A percentile compares a stretch with the other conserved stretches of the same genome.
These are phyloP conservation scores for Diaporthe nobilis DNA, from an alignment of 2,329 filamentous ascomycete genomes.

Conservation along the genomic window DNA sequence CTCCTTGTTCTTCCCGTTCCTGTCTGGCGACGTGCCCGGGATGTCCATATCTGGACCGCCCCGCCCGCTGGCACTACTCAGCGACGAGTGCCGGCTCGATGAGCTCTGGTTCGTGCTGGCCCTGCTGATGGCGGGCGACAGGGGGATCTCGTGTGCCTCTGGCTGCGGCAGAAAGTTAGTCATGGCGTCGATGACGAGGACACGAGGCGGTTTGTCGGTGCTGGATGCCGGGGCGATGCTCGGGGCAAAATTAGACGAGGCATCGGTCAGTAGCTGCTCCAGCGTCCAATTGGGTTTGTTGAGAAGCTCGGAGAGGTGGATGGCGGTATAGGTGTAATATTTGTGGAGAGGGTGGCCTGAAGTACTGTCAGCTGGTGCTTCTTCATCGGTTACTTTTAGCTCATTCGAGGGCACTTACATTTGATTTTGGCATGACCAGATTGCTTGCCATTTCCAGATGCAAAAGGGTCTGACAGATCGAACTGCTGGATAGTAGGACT, in stretches of 20 bases:
- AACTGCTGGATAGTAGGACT: constrained; percentile 73
- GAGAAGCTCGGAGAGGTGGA: constrained; percentile 71
- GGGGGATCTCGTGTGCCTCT: constrained; percentile 60
- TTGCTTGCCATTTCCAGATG: constrained; percentile 55
- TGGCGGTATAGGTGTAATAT: constrained; percentile 71
- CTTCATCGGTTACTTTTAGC: not conserved
- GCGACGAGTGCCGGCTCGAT: constrained; percentile 40
- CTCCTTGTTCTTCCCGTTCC: constrained; percentile 54
- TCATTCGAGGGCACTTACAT: constrained; percentile 52
- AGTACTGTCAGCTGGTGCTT: not conserved
- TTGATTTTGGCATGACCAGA: constrained; percentile 63
- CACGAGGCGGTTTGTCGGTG: constrained; percentile 54
- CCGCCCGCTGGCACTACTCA: constrained; percentile 33
- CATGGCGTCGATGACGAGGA: constrained; percentile 76
- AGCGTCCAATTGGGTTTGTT: constrained; percentile 61
- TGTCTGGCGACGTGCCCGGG: constrained; percentile 11
- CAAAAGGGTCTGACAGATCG: constrained; percentile 63
- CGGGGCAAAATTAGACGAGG: constrained; percentile 51
- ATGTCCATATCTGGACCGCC: constrained; percentile 28
- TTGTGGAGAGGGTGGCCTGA: constrained; percentile 75
- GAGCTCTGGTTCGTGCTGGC: constrained; percentile 47
- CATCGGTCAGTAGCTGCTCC: constrained; percentile 60
- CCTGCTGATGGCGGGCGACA: constrained; percentile 62
- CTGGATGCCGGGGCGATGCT: constrained; percentile 49
- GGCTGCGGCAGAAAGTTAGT: constrained; percentile 64